Evolutionary conservation across 2,329 filamentous ascomycete genomes (phyloP).

Genomic region (Penicillium sp.): DNA sequence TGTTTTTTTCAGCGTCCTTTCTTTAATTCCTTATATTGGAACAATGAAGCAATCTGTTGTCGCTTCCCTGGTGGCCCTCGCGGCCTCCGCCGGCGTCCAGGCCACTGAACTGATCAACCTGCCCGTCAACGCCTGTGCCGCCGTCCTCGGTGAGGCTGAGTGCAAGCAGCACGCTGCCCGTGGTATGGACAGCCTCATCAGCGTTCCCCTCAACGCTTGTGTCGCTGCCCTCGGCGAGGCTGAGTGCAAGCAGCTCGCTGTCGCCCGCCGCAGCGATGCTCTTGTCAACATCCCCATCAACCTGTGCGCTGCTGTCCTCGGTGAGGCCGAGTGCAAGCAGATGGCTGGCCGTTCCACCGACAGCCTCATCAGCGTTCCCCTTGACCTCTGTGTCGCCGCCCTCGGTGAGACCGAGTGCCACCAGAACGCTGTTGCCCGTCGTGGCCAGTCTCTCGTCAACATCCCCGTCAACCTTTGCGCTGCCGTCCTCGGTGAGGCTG

Average conservation of each 20-base stretch:
- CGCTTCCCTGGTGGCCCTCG: conserved; percentile 26
- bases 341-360: background rate
- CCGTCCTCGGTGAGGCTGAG: conserved; percentile 24
- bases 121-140: conserved; percentile 25
- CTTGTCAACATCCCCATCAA: conserved; percentile 23
- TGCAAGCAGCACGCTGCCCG: conserved; percentile 11
- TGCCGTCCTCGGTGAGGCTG: conserved; percentile 22
- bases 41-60: conserved; percentile 27
- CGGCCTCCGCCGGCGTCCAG: conserved; percentile 19
- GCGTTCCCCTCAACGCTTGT: background rate
- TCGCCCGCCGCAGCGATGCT: background rate
- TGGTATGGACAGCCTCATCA: background rate
- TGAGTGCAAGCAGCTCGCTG: background rate
- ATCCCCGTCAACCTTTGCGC: conserved; percentile 26
- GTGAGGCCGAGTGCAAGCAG: conserved; percentile 19
- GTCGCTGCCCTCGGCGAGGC: background rate
- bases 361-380: background rate
- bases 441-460: conserved; percentile 12
- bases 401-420: background rate
- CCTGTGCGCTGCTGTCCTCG: conserved; percentile 25
- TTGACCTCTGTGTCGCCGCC: background rate
- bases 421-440: background rate
- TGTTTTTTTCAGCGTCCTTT: conserved; percentile 27
- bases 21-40: conserved; percentile 17
- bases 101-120: conserved; percentile 22